These are phyloP conservation scores for Populus trichocarpa DNA, from an alignment of 441 rosid species.

Conservation along the genomic window DNA sequence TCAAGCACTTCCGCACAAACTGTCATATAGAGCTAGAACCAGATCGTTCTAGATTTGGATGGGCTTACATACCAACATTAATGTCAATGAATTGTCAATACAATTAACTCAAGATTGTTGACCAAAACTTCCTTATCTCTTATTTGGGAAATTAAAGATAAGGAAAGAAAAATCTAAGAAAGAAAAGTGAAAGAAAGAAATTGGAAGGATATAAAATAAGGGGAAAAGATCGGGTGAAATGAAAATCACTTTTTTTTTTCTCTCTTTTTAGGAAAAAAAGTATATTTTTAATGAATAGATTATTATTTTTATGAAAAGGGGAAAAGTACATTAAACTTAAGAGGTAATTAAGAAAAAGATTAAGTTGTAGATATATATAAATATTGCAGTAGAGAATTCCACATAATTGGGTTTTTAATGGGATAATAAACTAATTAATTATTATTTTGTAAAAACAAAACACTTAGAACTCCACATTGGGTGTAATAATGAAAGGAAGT, in stretches of 20 bases:
- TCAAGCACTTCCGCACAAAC: not conserved
- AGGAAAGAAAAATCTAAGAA: not conserved
- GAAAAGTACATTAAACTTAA: not conserved
- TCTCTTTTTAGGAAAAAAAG: too few species aligned
- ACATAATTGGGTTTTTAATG: not conserved
- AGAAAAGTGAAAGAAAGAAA: too few species aligned
- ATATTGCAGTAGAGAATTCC: not conserved
- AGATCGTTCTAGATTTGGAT: not conserved
- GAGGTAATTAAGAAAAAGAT: not conserved
- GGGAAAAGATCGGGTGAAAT: not conserved
- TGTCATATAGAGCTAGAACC: not conserved
- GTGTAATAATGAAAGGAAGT: not conserved
- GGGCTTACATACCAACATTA: not conserved
- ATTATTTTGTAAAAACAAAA: too few species aligned
- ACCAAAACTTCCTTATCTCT: not conserved
- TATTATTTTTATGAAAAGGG: not conserved
- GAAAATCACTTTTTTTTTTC: too few species aligned
- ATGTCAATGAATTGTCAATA: not conserved
- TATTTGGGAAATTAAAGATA: not conserved
- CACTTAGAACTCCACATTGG: too few species aligned
- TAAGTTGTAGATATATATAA: too few species aligned
- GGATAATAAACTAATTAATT: too few species aligned
- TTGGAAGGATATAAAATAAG: not conserved
- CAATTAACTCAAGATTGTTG: not conserved
- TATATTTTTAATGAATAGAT: too few species aligned